A percentile compares a stretch with the other conserved stretches of the same genome.
Conservation (phyloP, 208 protist genomes). For the Leishmania lainsoni region DNA sequence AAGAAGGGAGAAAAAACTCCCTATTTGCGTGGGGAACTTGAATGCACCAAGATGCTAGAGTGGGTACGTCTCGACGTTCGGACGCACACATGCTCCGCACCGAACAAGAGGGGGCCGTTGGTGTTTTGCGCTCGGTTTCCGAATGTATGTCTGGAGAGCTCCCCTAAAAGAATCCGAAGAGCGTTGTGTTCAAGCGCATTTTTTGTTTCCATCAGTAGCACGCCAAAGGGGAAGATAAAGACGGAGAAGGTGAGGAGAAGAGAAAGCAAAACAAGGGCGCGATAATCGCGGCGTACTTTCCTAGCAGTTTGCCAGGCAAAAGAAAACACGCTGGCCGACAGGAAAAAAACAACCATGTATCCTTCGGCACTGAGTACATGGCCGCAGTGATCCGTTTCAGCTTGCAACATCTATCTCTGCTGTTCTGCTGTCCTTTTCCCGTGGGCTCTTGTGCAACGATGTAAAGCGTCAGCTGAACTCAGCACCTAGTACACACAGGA, state of each 20-base stretch:
- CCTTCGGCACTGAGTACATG: not conserved
- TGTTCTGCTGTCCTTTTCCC: not conserved
- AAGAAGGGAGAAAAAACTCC: not conserved
- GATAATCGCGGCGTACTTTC: not conserved
- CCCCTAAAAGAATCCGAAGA: not conserved
- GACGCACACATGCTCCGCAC: not conserved
- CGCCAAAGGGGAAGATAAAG: not conserved
- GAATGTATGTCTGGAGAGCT: not conserved
- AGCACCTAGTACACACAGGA: conserved; percentile 2
- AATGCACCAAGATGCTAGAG: not conserved
- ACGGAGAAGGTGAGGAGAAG: not conserved
- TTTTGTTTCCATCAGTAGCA: not conserved
- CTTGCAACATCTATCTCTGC: not conserved
- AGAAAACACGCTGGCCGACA: not conserved
- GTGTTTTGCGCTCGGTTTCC: too few relatives aligned
- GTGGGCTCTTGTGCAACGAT: not conserved
- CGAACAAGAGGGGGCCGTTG: not conserved
- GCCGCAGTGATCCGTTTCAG: not conserved
- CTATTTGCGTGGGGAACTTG: not conserved
- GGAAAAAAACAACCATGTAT: not conserved
- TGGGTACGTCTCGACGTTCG: not conserved
- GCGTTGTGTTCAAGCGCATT: not conserved
- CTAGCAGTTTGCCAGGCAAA: not conserved
- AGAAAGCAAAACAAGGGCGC: not conserved
- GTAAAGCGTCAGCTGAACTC: not conserved